Conservation (phyloP, 352 stramenopile genomes). For the Thraustochytrium striatum region DNA sequence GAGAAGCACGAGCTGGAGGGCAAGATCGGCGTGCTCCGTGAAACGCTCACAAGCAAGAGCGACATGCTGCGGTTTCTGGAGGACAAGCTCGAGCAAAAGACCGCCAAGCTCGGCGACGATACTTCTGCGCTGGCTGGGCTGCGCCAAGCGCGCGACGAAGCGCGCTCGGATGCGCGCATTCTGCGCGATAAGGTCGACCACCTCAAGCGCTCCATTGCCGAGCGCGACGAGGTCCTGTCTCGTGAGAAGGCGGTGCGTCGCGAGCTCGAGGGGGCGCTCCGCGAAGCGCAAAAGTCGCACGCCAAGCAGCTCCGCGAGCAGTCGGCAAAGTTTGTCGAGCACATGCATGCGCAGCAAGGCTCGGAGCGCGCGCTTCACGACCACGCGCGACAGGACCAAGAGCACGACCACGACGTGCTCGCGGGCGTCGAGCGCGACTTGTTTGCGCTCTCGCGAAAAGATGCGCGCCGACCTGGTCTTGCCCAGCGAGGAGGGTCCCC, state of each 20-base stretch:
- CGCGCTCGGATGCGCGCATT: too few species aligned
- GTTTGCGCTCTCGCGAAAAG: background rate
- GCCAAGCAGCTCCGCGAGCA: background rate
- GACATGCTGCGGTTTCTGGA: background rate
- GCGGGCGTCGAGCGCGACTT: background rate
- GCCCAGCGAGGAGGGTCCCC: too few species aligned
- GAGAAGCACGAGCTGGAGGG: background rate
- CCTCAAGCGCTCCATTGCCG: too few species aligned
- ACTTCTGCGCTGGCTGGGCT: too few species aligned
- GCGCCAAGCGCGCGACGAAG: too few species aligned
- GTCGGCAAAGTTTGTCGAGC: constrained; percentile 19
- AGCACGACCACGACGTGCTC: background rate
- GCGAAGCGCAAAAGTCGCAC: background rate
- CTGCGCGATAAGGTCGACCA: too few species aligned
- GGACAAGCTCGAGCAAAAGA: background rate
- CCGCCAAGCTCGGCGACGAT: too few species aligned
- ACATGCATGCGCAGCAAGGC: background rate
- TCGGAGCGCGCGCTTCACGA: background rate
- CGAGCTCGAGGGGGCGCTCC: background rate
- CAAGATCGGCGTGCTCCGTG: background rate
- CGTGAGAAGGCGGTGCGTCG: background rate
- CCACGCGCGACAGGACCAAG: background rate
- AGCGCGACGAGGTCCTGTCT: background rate
- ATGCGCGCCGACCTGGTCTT: background rate
- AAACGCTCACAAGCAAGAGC: background rate